Evolutionary conservation across 352 stramenopile genomes (phyloP), one percentile per base, ranked within the genome.

Genomic region (Globisporangium orthogonon): DNA sequence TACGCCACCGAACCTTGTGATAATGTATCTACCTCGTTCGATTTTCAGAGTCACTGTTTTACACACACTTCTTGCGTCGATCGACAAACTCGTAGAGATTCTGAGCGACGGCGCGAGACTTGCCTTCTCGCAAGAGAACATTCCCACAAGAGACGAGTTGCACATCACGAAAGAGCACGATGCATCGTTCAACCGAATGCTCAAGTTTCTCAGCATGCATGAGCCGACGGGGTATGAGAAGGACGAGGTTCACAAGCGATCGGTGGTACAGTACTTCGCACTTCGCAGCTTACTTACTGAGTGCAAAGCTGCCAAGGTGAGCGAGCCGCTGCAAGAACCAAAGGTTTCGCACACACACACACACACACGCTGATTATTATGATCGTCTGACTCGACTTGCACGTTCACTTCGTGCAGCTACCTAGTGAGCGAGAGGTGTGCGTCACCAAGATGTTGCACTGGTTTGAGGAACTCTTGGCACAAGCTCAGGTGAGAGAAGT

Each of bases 151-250:
- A 47, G 68, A 77, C 47, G 65, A 64, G 7, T 62, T 87, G 28
- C 65, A 54, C 3, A 54, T 86, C 17, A 56, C 63, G 1, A 62
- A 55, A 31, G 66, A 83, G 14, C 70, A 80, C 11, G 71, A 81
- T 35, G 17, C 48, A n/a, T 60, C 56, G 13, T 86, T 81, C 49
- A 76, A 58, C 13, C 71, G 66, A 0, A 46, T 86, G 45, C 18
- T 86, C 41, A 86, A 79, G 48, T 88, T 85, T 31, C 44, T 86
- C 13, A 66, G 60, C n/a, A 33, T 83, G 31, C 63, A 85, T 45
- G 71, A 86, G n/a, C 78, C 78, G 2, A 88, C 75, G 1, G 75
- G 75, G 1, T 63, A 76, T 55, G 74, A 87, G 53, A 74, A 63
- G 33, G 78, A 89, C 17, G 66, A 74, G 28, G 54, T 67, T 7